Evolutionary conservation across 108 stramenopile genomes (phyloP).

Genomic region (Cyclostephanos invisitatus): DNA sequence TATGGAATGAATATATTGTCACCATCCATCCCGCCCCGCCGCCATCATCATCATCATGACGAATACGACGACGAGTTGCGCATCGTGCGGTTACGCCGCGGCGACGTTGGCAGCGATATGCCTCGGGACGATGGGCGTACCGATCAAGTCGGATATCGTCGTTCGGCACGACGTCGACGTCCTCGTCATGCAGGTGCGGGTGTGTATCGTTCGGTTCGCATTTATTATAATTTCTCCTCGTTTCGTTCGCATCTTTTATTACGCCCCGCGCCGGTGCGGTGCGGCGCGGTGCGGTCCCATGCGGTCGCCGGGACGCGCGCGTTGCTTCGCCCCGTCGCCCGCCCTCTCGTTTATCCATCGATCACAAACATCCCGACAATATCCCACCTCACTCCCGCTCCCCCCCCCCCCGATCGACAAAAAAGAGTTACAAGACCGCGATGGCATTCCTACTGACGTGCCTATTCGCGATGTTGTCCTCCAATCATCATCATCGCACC

Average conservation of each 20-base stretch:
- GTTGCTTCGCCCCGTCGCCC: too few relatives aligned
- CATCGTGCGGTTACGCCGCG: slow-evolving; percentile 63
- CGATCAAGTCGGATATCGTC: slow-evolving; percentile 54
- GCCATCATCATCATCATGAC: not conserved
- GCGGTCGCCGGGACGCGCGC: too few relatives aligned
- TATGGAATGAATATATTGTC: too few relatives aligned
- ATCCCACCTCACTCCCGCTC: not conserved
- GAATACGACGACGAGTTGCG: slow-evolving; percentile 38
- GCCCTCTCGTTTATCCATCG: too few relatives aligned
- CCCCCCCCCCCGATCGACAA: too few relatives aligned
- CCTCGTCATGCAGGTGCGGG: slow-evolving; percentile 51
- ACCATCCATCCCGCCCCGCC: too few relatives aligned
- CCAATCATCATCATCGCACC: too few relatives aligned
- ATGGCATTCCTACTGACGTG: slow-evolving; percentile 80
- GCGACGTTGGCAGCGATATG: slow-evolving; percentile 54
- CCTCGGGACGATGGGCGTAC: slow-evolving; percentile 68
- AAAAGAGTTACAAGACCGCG: slow-evolving; percentile 34
- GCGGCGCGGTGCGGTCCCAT: too few relatives aligned
- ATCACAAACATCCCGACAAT: not conserved
- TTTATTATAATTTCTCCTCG: not conserved
- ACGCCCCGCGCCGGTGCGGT: too few relatives aligned
- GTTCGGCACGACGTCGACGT: slow-evolving; percentile 63
- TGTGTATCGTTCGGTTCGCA: not conserved
- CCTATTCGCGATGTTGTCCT: too few relatives aligned
- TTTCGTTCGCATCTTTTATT: too few relatives aligned